These are phyloP conservation scores for Russula sp. DNA, from an alignment of 768 basidiomycete genomes.

Conservation along the genomic window DNA sequence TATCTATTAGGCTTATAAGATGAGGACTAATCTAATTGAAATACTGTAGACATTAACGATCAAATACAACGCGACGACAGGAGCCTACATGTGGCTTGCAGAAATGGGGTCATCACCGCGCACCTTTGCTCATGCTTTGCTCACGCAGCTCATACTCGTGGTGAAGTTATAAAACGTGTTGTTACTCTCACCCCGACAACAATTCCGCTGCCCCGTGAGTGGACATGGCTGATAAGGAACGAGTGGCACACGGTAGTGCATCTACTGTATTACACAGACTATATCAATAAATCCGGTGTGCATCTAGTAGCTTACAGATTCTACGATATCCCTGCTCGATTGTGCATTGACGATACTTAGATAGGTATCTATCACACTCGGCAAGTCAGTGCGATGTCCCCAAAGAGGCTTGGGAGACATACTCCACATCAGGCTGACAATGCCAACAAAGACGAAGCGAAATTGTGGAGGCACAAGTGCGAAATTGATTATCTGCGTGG, in stretches of 20 bases:
- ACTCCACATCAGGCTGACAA: conserved; percentile 83
- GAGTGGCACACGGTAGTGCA: neutral
- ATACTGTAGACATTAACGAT: too few species aligned
- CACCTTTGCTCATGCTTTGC: too few species aligned
- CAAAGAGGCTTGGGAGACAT: conserved; percentile 26
- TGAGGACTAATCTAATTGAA: too few species aligned
- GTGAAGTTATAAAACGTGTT: too few species aligned
- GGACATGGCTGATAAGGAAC: neutral
- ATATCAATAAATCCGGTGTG: neutral
- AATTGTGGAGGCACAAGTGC: conserved; percentile 67
- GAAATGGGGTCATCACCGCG: too few species aligned
- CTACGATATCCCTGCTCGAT: neutral
- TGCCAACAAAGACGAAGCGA: conserved; percentile 64
- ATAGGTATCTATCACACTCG: conserved; percentile 12
- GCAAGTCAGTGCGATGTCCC: neutral
- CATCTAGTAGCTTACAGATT: neutral
- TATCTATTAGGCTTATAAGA: too few species aligned
- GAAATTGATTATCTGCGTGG: conserved; percentile 76
- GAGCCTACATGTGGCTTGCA: too few species aligned
- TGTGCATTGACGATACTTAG: conserved; percentile 10
- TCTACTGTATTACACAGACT: too few species aligned
- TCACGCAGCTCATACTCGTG: too few species aligned
- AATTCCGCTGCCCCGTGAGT: too few species aligned
- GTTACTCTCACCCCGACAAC: too few species aligned
- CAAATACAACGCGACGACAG: too few species aligned